Evolutionary conservation across 306 rosid species (phyloP), one percentile per base, ranked within the genome.

Genomic region (Castanea mollissima): DNA sequence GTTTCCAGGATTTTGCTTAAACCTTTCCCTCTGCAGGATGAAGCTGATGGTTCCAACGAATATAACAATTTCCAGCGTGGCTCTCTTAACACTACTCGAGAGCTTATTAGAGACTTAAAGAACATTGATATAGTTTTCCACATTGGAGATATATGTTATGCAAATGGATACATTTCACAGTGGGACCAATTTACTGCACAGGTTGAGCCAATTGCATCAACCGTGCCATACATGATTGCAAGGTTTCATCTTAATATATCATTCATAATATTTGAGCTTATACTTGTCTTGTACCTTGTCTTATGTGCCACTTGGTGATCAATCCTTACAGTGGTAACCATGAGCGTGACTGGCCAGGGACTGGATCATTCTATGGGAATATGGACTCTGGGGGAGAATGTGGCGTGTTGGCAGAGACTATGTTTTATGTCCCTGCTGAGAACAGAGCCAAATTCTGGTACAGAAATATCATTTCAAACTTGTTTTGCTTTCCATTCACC

Each of bases 151-250:
- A n/a, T 85, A 49, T 83, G 92, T 88, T 95, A 95, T 81, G 97
- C 99, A 62, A 92, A 79, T 85, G 99, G 99, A 52, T 95, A 95
- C 83, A 57, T 95, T 80, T 92, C 97, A 31, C 99, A 95, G 78
- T 95, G 99, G 99, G 99, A 95, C 80, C 97, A 92, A 52, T 95
- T 92, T 80, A 92, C 95, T 12, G 92, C 97, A 69, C 97, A 92
- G 83, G 82, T 95, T 69, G 99, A 90, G 89, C 97, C 99, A 58
- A 95, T 95, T 79, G 91, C 99, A 65, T 95, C 97, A 80, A 81
- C 88, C 15, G 91, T 92, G 73, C 99, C 97, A 11, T 95, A 90
- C 92, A 95, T 95, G 99, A 84, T 85, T 75, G 97, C 97, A 62
- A 95, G 95, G 99, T 94, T 74, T 71, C 44, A 82, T 59, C 55